Percentiles rank a stretch among this genome's conserved stretches.
Conservation (phyloP, 2,329 filamentous ascomycete genomes). For the Sarocladiaceae sp. region DNA sequence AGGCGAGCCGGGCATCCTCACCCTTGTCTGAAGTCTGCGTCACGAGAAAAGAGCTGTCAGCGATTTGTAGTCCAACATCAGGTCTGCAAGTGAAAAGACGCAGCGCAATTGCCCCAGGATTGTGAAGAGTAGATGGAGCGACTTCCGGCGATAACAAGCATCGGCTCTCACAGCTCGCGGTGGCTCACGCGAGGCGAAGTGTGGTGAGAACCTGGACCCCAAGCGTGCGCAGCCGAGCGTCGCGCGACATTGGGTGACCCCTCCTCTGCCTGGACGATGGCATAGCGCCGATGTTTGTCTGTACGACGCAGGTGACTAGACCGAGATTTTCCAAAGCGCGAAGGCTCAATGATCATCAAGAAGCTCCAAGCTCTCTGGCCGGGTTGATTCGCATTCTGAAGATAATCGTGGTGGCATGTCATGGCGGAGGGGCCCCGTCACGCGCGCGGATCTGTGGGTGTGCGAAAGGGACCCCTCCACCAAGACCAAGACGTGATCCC, state of each 20-base stretch:
- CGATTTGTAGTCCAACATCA: constrained; percentile 2
- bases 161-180: neutral
- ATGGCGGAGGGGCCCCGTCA: neutral
- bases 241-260: neutral
- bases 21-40: constrained; percentile 77
- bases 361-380: too few relatives aligned
- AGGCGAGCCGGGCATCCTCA: constrained; percentile 88
- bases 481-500: constrained; percentile 9
- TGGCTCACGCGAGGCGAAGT: constrained; percentile 3
- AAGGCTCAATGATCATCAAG: too few relatives aligned
- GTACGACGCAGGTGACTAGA: too few relatives aligned
- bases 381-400: too few relatives aligned
- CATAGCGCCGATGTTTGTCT: neutral
- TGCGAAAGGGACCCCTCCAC: constrained; percentile 4
- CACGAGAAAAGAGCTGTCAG: constrained; percentile 18
- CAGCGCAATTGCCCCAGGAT: neutral
- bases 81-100: neutral
- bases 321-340: too few relatives aligned
- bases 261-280: neutral
- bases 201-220: neutral
- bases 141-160: neutral
- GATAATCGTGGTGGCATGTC: neutral
- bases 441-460: constrained; percentile 1
- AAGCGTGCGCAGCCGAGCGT: neutral
- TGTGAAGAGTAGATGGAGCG: neutral